phyloP scores from a whole-genome alignment of 164 flowering plant genomes.

The Warburgia ugandensis region DNA sequence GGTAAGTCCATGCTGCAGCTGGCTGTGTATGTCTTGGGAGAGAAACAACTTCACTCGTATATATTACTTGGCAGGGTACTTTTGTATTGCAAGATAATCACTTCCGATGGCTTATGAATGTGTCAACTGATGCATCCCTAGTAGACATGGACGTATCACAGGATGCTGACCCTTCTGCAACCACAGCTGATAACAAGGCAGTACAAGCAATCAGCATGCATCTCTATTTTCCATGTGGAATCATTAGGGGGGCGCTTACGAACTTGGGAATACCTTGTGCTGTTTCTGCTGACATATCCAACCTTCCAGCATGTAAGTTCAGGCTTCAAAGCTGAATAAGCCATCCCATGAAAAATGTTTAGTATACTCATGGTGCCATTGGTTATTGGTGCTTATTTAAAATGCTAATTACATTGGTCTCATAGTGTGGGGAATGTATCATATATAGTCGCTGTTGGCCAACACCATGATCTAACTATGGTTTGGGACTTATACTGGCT shows the following conservation, averaged over 20 bases:
- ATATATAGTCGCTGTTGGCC: too few species aligned
- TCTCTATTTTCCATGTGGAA: conserved; percentile 95
- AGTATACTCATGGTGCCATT: too few species aligned
- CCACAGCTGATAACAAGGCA: conserved; percentile 50
- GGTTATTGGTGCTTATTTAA: too few species aligned
- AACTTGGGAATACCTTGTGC: conserved; percentile 98
- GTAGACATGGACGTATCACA: conserved; percentile 33
- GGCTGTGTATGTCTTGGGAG: too few species aligned
- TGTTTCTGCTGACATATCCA: conserved; percentile 90
- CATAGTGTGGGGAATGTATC: too few species aligned
- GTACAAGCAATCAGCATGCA: conserved; percentile 72
- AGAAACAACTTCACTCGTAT: too few species aligned
- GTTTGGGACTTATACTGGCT: too few species aligned
- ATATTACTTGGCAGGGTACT: conserved; percentile 96
- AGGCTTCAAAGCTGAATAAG: too few species aligned
- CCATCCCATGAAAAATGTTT: too few species aligned
- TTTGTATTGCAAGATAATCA: conserved; percentile 93
- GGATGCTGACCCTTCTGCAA: conserved; percentile 35
- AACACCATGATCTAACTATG: too few species aligned
- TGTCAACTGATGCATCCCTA: conserved; percentile 57
- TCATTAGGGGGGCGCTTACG: conserved; percentile 94
- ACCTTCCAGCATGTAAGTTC: conserved; percentile 93
- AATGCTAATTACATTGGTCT: too few species aligned
- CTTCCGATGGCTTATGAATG: conserved; percentile 81
- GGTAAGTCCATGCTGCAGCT: conserved; percentile 41